phyloP scores from a whole-genome alignment of 345 rosid genomes.

The Linum lewisii region DNA sequence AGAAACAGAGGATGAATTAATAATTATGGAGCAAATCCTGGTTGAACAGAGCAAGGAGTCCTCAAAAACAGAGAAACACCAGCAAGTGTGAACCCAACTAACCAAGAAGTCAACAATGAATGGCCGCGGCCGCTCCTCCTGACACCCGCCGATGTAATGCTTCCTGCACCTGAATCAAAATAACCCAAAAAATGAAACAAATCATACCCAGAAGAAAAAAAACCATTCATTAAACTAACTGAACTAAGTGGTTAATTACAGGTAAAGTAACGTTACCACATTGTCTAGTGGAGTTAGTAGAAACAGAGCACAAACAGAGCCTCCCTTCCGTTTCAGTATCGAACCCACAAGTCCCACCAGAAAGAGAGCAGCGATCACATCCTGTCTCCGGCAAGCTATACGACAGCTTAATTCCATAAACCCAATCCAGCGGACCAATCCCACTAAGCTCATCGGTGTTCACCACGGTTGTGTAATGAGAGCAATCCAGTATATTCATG shows the following conservation, averaged over 20 bases:
- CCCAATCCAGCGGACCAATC: constrained; percentile 67
- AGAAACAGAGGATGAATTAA: no score
- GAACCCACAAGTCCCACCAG: constrained; percentile 82
- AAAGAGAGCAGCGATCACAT: constrained; percentile 50
- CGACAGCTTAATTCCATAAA: constrained; percentile 65
- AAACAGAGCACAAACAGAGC: constrained; percentile 61
- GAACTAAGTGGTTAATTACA: not conserved
- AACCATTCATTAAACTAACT: no score
- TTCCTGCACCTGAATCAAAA: not conserved
- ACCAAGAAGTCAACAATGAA: not conserved
- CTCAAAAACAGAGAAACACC: not conserved
- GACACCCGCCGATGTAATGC: not conserved
- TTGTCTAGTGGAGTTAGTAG: constrained; percentile 47
- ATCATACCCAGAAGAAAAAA: not conserved
- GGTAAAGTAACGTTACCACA: constrained; percentile 45
- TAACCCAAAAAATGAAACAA: not conserved
- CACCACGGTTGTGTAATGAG: constrained; percentile 61
- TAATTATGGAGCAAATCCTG: no score
- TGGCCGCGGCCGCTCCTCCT: not conserved
- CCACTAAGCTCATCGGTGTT: constrained; percentile 42
- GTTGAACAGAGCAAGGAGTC: not conserved
- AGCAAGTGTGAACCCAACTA: not conserved
- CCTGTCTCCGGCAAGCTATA: constrained; percentile 60
- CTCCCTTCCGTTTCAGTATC: constrained; percentile 58
- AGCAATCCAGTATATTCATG: constrained; percentile 82